A percentile compares a stretch with the other conserved stretches of the same genome.
phyloP scores from a whole-genome alignment of 208 protist genomes.

The Crithidia fasciculata region DNA sequence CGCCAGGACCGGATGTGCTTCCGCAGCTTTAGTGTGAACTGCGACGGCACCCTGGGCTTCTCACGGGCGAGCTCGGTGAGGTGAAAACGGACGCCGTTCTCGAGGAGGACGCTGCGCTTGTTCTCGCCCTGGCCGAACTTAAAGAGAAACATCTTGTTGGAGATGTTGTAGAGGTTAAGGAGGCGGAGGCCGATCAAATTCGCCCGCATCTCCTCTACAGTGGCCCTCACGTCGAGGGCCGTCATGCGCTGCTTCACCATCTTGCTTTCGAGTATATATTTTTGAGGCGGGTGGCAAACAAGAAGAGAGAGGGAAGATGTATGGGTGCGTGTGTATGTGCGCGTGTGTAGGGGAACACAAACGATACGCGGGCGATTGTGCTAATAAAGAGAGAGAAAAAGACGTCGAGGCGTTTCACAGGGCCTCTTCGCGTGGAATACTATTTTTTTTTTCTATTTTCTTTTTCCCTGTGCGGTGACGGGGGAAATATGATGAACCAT shows the following conservation, averaged over 20 bases:
- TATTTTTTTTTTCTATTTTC: too few species aligned
- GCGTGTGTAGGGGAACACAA: too few species aligned
- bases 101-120: slow-evolving; percentile 92
- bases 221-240: slow-evolving; percentile 91
- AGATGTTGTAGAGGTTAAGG: slow-evolving; percentile 96
- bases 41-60: slow-evolving; percentile 92
- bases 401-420: too few species aligned
- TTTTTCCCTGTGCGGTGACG: too few species aligned
- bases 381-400: too few species aligned
- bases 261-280: background rate
- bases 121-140: slow-evolving; percentile 93
- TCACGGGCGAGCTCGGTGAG: slow-evolving; percentile 90
- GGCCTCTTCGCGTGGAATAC: too few species aligned
- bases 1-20: slow-evolving; percentile 96
- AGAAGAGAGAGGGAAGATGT: too few species aligned
- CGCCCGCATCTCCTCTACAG: slow-evolving; percentile 88
- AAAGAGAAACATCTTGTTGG: slow-evolving; percentile 92
- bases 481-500: too few species aligned
- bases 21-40: slow-evolving; percentile 94
- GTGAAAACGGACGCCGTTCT: slow-evolving; percentile 94
- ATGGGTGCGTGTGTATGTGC: too few species aligned
- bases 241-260: slow-evolving; percentile 94
- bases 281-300: too few species aligned
- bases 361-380: too few species aligned
- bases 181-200: slow-evolving; percentile 89